phyloP scores from a whole-genome alignment of 2,329 filamentous ascomycete genomes.

The Clonostachys byssicola region DNA sequence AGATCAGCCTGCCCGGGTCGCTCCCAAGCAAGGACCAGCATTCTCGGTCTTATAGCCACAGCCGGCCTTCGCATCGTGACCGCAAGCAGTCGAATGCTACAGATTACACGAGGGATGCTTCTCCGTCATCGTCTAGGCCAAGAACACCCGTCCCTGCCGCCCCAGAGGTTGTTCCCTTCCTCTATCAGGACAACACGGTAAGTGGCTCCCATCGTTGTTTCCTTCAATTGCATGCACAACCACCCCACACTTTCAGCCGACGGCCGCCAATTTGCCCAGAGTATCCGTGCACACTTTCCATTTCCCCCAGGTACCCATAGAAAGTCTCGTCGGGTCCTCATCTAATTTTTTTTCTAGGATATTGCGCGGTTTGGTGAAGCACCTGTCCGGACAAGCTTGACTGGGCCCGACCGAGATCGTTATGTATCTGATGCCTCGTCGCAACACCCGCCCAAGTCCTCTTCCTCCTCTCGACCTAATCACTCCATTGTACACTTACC shows the following conservation, averaged over 20 bases:
- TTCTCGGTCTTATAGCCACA: conserved; percentile 58
- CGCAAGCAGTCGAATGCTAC: conserved; percentile 78
- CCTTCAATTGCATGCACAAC: conserved; percentile 1
- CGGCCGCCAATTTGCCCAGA: not conserved
- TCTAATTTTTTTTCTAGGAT: conserved; percentile 44
- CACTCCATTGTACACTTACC: conserved; percentile 62
- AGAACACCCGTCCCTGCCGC: conserved; percentile 75
- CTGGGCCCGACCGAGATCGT: conserved; percentile 66
- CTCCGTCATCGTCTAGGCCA: conserved; percentile 72
- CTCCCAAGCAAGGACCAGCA: conserved; percentile 53
- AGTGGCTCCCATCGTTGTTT: conserved; percentile 43
- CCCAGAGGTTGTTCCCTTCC: conserved; percentile 94
- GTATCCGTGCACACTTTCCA: not conserved
- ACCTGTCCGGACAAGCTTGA: conserved; percentile 66
- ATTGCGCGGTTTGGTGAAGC: conserved; percentile 75
- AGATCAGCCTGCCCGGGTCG: conserved; percentile 54
- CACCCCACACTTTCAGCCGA: not conserved
- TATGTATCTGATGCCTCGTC: conserved; percentile 47
- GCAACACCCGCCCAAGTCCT: conserved; percentile 51
- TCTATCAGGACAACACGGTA: conserved; percentile 73
- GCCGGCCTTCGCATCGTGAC: conserved; percentile 56
- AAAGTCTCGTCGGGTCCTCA: not conserved
- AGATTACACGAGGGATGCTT: conserved; percentile 69
- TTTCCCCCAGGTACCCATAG: not conserved
- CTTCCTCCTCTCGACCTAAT: conserved; percentile 56